phyloP scores from a whole-genome alignment of 1,284 basidiomycete genomes.

The Cryptococcus amylolentus region DNA sequence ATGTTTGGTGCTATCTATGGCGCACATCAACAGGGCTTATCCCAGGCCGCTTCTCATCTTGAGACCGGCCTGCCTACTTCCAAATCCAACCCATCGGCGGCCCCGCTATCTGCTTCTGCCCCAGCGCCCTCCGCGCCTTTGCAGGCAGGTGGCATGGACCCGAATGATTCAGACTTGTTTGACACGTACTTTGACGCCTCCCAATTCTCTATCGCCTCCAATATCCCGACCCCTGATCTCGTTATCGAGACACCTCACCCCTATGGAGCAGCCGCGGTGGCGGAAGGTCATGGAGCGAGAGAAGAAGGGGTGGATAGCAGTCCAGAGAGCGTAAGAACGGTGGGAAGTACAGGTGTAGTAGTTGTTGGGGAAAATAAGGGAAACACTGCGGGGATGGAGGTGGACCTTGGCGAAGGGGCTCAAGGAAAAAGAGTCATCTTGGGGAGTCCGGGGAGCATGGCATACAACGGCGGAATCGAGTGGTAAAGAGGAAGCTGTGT shows the following conservation, averaged over 20 bases:
- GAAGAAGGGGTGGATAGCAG: constrained; percentile 7
- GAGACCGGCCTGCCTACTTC: not conserved
- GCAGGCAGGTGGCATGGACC: not conserved
- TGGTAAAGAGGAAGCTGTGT: constrained; percentile 4
- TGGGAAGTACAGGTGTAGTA: constrained; percentile 2
- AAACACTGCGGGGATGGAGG: not conserved
- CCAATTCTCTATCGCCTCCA: constrained; percentile 12
- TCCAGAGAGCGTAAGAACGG: constrained; percentile 29
- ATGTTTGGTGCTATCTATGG: constrained; percentile 1
- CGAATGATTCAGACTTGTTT: constrained; percentile 24
- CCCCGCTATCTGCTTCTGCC: not conserved
- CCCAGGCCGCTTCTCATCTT: no score
- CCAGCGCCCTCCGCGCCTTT: not conserved
- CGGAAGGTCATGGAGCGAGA: not conserved
- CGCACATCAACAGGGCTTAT: not conserved
- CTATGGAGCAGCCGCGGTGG: no score
- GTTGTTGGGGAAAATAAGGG: not conserved
- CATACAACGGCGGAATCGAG: constrained; percentile 22
- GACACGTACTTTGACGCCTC: constrained; percentile 26
- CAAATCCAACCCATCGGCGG: constrained; percentile 1
- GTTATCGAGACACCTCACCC: constrained; percentile 4
- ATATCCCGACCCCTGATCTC: constrained; percentile 29
- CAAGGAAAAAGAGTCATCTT: constrained; percentile 4
- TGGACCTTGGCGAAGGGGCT: not conserved
- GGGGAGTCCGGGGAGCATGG: constrained; percentile 13